Percentiles rank a stretch among this genome's conserved stretches.
Evolutionary conservation across 1,284 basidiomycete genomes (phyloP).

Genomic region (Cryptococcus sp.): DNA sequence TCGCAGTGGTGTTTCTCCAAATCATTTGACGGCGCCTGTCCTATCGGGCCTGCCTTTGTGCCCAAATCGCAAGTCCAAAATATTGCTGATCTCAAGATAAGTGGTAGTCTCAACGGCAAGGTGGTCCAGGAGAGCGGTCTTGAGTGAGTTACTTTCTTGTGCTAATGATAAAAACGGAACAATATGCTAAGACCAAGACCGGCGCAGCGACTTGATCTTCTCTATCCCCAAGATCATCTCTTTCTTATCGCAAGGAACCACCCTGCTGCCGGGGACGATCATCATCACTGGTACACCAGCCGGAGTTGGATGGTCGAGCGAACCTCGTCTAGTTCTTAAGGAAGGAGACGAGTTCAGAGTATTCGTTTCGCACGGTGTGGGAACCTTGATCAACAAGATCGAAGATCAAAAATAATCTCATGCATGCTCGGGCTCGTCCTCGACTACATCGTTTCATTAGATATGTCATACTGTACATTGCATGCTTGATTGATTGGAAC

Average conservation of each 20-base stretch:
- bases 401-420: constrained; percentile 43
- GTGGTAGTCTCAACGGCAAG: constrained; percentile 45
- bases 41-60: constrained; percentile 53
- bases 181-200: neutral
- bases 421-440: too few relatives aligned
- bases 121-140: constrained; percentile 48
- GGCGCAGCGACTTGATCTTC: constrained; percentile 52
- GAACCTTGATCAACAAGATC: constrained; percentile 54
- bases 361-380: constrained; percentile 51
- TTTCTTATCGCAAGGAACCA: constrained; percentile 81
- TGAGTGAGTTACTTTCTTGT: constrained; percentile 35
- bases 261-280: constrained; percentile 75
- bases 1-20: constrained; percentile 37
- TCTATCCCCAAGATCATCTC: constrained; percentile 56
- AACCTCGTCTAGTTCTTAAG: constrained; percentile 41
- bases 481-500: too few relatives aligned
- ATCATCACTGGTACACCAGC: constrained; percentile 65
- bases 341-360: constrained; percentile 54
- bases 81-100: constrained; percentile 36
- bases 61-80: constrained; percentile 28
- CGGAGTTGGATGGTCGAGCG: constrained; percentile 48
- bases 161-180: neutral
- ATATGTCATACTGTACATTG: neutral
- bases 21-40: constrained; percentile 53
- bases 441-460: neutral